These are phyloP conservation scores for Cladophialophora yegresii DNA, from an alignment of 2,329 filamentous ascomycete species.

Conservation along the genomic window DNA sequence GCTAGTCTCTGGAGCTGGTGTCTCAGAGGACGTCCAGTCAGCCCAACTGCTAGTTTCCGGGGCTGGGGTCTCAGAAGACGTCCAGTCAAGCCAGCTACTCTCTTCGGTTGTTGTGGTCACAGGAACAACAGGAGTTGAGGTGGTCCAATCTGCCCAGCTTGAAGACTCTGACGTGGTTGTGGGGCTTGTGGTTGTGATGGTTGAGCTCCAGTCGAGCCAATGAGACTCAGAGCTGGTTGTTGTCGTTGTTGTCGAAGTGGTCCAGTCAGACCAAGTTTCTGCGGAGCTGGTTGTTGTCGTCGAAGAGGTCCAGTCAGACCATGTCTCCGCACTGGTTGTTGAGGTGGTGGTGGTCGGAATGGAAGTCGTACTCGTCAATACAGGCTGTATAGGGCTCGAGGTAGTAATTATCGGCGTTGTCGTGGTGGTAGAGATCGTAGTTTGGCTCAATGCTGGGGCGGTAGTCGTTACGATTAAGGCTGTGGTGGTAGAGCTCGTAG, in stretches of 20 bases:
- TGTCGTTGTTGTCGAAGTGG: too few relatives aligned
- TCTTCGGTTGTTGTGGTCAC: not conserved
- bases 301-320: not conserved
- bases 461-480: not conserved
- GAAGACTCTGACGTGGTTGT: not conserved
- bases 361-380: not conserved
- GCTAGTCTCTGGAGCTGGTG: not conserved
- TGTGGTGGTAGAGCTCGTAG: not conserved
- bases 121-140: not conserved
- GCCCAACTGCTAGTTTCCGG: not conserved
- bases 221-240: not conserved
- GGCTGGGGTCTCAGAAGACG: not conserved
- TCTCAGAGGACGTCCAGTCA: not conserved
- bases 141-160: slow-evolving; percentile 6
- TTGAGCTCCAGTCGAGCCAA: slow-evolving; percentile 8
- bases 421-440: not conserved
- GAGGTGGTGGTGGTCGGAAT: not conserved
- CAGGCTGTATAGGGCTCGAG: not conserved
- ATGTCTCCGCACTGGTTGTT: not conserved
- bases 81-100: slow-evolving; percentile 4
- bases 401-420: not conserved
- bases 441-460: not conserved
- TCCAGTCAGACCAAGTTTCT: slow-evolving; percentile 8
- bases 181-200: not conserved
- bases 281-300: slow-evolving; percentile 10